Evolutionary conservation across 495 filamentous ascomycete genomes (phyloP), one percentile per base, ranked within the genome.

Genomic region (Aspergillus biplanus): DNA sequence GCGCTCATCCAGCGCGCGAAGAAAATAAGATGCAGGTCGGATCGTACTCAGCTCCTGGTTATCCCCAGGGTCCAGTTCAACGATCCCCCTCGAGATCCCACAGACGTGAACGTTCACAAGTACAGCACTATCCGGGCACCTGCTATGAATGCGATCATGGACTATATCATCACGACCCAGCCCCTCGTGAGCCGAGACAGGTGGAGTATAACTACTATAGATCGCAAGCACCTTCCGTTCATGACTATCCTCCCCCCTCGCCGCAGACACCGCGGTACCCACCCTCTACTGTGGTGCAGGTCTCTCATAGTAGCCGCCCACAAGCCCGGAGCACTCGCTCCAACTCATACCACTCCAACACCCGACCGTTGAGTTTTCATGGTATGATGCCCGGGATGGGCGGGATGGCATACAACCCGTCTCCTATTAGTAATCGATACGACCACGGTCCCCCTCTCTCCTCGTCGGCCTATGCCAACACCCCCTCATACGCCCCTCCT

Each of bases 291-390:
- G 61, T 71, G 47, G 73, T 73, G 33, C 61, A 71, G 46, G 70
- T 71, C 60, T 68, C 70, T 39, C 65, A 65, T 61, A 69, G 67
- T 48, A 68, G 60, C 56, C 76, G 69, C 37, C 67, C 73, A 9
- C 59, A 59, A 7, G 66, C 59, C 59, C 72, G 76, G 16, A 33
- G 61, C 37, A 58, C 62, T 52, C 76, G 77, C 21, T 76, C 75
- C 32, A 66, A 72, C 54, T 68, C 75, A 7, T 75, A 78, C 58
- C 69, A 78, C 58, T 33, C 73, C 52, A 70, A 66, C 59, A 69
- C 68, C 50, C 72, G 80, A 57, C 79, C 80, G 16, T 64, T 79
- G 62, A 83, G 81, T 58, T 78, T 74, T 59, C 80, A 84, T 65
- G 79, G 71, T 15, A 72, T 74, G 54, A 67, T 73, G 59, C 70